Base-by-base conservation (phyloP, 352 stramenopile species). In the Chrysophaeum taylorii region DNA sequence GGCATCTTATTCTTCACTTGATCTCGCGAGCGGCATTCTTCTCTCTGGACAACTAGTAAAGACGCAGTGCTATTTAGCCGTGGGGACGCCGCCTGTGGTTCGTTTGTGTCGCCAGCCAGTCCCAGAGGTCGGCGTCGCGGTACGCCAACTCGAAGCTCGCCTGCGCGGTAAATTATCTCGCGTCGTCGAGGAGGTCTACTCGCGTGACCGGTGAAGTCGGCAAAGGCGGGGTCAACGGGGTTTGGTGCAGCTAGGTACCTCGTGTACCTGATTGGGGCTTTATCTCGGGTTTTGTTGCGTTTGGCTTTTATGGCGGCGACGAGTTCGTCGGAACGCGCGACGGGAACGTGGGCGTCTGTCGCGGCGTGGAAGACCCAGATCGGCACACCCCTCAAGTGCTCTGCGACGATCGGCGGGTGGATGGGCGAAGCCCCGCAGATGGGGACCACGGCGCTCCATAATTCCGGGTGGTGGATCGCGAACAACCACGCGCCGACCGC, bases 71-170 rank as follows among this genome's bases (percentile, higher is more conserved):
- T n/a, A n/a, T n/a, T n/a, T n/a, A n/a, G n/a, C n/a, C n/a, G n/a
- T n/a, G n/a, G n/a, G n/a, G n/a, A n/a, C n/a, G n/a, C n/a, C n/a
- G n/a, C n/a, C n/a, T n/a, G n/a, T n/a, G n/a, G n/a, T n/a, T n/a
- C n/a, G n/a, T n/a, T n/a, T 66, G 57, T 2, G 9, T 7, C 2
- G 1, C 1, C 16, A 66, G 57, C 57, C 57, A 66, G 33, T 9
- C 31, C 5, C 27, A 66, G 14, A 66, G 31, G 18, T 12, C 18
- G 12, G 57, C 33, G 35, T 66, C 57, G 9, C 57, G 57, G 57
- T 31, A 66, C 2, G 57, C 57, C 16, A 66, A 36, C 33, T 66
- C 57, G 57, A 45, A 66, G n/a, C n/a, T n/a, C n/a, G n/a, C n/a
- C n/a, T n/a, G n/a, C n/a, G n/a, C n/a, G n/a, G n/a, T n/a, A n/a